Evolutionary conservation across 2,329 filamentous ascomycete species (phyloP).

Genomic region (Cyphellophora europaea): DNA sequence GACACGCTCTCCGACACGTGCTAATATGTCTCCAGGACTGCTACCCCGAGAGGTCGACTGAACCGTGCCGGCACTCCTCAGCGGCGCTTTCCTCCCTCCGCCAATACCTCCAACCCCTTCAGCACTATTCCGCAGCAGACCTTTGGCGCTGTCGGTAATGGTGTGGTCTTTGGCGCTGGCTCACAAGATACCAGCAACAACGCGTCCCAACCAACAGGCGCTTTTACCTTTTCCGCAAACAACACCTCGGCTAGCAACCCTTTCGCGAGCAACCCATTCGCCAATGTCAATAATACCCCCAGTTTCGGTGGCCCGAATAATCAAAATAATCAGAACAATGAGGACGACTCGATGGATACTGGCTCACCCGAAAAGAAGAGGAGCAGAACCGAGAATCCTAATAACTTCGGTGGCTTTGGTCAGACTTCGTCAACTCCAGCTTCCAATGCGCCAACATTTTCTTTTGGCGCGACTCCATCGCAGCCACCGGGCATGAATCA

Average conservation of each 20-base stretch:
- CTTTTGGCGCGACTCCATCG: conserved; percentile 6
- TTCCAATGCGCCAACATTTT: conserved; percentile 4
- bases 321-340: conserved; percentile 3
- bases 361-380: conserved; percentile 15
- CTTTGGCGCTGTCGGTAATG: conserved; percentile 10
- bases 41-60: conserved; percentile 4
- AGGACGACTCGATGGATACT: conserved; percentile 17
- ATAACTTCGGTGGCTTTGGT: conserved; percentile 6
- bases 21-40: conserved; percentile 8
- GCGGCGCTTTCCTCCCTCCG: background rate
- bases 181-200: conserved; percentile 5
- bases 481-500: too few relatives aligned
- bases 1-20: background rate
- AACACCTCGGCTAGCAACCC: conserved; percentile 2
- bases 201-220: background rate
- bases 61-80: conserved; percentile 2
- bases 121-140: conserved; percentile 10
- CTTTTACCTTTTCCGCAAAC: conserved; percentile 4
- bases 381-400: conserved; percentile 1
- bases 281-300: conserved; percentile 12
- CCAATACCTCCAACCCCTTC: background rate
- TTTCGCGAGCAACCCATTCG: conserved; percentile 13
- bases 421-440: conserved; percentile 6
- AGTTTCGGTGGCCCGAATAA: conserved; percentile 4
- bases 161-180: conserved; percentile 12